Evolutionary conservation across 768 basidiomycete genomes (phyloP).

Genomic region (Auriscalpium orientale): DNA sequence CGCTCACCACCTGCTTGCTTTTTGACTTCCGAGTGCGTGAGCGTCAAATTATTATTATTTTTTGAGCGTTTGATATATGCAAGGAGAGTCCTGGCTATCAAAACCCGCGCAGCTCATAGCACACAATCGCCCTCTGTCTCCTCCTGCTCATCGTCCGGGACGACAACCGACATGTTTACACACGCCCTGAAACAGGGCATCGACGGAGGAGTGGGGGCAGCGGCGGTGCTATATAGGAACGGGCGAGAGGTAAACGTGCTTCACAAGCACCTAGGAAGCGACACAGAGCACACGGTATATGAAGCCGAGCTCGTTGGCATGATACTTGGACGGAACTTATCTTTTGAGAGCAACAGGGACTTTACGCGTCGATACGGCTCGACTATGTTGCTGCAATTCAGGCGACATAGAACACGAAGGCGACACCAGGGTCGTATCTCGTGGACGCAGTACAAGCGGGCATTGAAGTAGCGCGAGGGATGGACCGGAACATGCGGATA

Average conservation of each 20-base stretch:
- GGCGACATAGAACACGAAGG: background rate
- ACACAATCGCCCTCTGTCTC: too few relatives aligned
- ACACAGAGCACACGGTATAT: background rate
- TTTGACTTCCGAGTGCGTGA: too few relatives aligned
- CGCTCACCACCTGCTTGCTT: too few relatives aligned
- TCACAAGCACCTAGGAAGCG: background rate
- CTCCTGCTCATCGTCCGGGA: too few relatives aligned
- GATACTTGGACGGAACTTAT: background rate
- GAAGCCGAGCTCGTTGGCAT: background rate
- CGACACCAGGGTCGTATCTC: background rate
- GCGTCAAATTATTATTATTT: too few relatives aligned
- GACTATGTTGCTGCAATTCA: background rate
- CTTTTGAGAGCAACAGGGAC: background rate
- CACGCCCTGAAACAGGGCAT: too few relatives aligned
- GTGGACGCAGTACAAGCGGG: background rate
- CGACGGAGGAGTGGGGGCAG: constrained; percentile 14
- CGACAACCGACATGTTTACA: too few relatives aligned
- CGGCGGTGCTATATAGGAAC: constrained; percentile 2
- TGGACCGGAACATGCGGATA: too few relatives aligned
- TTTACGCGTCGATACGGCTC: background rate
- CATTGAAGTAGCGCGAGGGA: too few relatives aligned
- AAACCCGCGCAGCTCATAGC: too few relatives aligned
- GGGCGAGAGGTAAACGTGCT: background rate
- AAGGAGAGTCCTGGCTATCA: too few relatives aligned
- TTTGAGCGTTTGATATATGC: too few relatives aligned